Evolutionary conservation across 345 rosid genomes (phyloP).

Genomic region (Rhizophora apiculata): DNA sequence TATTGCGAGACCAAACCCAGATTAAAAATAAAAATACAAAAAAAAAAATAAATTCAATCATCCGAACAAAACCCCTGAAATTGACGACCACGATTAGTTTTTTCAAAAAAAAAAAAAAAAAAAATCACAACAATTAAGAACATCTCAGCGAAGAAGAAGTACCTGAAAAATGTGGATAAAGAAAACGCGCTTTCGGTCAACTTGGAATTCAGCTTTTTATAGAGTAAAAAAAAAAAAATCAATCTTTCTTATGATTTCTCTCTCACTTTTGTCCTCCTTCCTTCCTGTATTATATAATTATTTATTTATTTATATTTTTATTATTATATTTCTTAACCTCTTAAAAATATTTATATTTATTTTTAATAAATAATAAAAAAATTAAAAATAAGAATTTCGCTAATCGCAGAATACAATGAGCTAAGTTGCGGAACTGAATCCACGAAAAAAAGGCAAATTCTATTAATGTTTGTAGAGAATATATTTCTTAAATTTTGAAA

Average conservation of each 20-base stretch:
- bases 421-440: too few species aligned
- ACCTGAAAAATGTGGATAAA: neutral
- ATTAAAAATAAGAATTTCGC: too few species aligned
- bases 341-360: too few species aligned
- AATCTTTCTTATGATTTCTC: neutral
- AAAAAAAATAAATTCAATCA: neutral
- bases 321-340: too few species aligned
- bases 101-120: neutral
- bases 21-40: neutral
- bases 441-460: too few species aligned
- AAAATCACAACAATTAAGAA: neutral
- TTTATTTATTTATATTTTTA: too few species aligned
- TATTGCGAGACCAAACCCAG: neutral
- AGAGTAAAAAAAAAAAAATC: neutral
- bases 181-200: neutral
- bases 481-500: too few species aligned
- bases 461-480: too few species aligned
- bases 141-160: neutral
- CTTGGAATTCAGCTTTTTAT: neutral
- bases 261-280: neutral
- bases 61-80: neutral
- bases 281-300: too few species aligned
- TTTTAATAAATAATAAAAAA: too few species aligned
- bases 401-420: too few species aligned
- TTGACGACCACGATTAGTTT: neutral